Evolutionary conservation across 257 asterid genomes (phyloP), one percentile per base, ranked within the genome.

Genomic region (Nicotiana undulata): DNA sequence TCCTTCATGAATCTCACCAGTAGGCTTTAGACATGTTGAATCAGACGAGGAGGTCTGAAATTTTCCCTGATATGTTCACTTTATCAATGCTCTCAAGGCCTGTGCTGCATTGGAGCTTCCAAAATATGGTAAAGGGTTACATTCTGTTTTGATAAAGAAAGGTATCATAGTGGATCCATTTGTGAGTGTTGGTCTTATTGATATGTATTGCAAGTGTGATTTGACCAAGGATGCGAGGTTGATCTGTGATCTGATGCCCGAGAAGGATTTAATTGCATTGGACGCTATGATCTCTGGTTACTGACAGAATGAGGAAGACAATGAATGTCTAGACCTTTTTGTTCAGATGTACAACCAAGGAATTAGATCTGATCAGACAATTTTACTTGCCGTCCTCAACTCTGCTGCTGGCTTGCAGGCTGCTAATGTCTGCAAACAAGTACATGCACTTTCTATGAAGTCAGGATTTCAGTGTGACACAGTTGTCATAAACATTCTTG

Each of bases 161-260:
- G 60, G 46, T 72, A 46, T 46, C n/a, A 24, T 46, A 46, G 46
- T 72, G 60, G 78, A 72, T 46, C 60, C 78, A 46, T 72, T 72
- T 22, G 60, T 46, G 10, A 24, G 58, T 72, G 78, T 72, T 72
- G 78, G 78, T 46, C 78, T 72, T 46, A 46, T 72, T 46, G 78
- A 24, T 72, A 72, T 72, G 78, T 72, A 72, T 72, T 72, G 60
- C 78, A 72, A 72, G 40, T 20, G 60, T 46, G 32, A 44, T 44
- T 72, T 72, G 53, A 72, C 40, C 60, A 72, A 72, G 4, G 40
- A 72, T 72, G 78, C 78, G 60, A 72, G 78, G 24, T 72, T 72
- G 78, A 72, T 72, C 78, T 72, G 24, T 72, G 78, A 72, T 46
- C 40, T 72, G 78, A 46, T 72, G 60, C 16, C 24, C 4, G 78